A percentile compares a stretch with the other conserved stretches of the same genome.
phyloP scores from a whole-genome alignment of 2,329 filamentous ascomycete genomes.

The Lecanosticta acicola region DNA sequence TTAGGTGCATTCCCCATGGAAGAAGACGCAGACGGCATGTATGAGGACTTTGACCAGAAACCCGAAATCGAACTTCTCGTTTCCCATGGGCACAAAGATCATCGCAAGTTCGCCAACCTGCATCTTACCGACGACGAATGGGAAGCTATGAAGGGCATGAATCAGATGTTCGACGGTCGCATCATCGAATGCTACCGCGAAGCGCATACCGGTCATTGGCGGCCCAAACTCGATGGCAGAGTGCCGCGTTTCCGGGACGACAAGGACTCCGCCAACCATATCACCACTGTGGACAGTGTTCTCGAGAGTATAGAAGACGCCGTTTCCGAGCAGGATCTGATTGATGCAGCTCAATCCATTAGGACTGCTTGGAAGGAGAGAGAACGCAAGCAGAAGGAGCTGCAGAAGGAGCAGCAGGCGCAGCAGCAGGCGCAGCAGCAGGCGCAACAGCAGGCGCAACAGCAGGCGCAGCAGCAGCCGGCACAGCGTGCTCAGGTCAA shows the following conservation, averaged over 20 bases:
- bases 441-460: constrained; percentile 11
- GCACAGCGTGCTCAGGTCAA: no score
- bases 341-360: constrained; percentile 63
- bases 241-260: constrained; percentile 82
- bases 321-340: constrained; percentile 76
- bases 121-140: constrained; percentile 71
- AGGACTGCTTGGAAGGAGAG: constrained; percentile 73
- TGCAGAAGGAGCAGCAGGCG: constrained; percentile 14
- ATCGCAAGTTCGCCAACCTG: constrained; percentile 51
- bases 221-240: constrained; percentile 53
- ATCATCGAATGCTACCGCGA: constrained; percentile 90
- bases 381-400: constrained; percentile 13
- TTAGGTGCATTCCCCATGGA: constrained; percentile 65
- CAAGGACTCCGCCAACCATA: constrained; percentile 86
- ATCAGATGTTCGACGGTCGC: constrained; percentile 72
- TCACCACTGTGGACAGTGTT: constrained; percentile 75
- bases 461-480: background rate
- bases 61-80: constrained; percentile 70
- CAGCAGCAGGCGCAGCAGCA: constrained; percentile 11
- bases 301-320: constrained; percentile 83
- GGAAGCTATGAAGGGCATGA: constrained; percentile 69
- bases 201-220: constrained; percentile 63
- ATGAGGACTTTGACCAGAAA: constrained; percentile 70
- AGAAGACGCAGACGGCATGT: constrained; percentile 63
- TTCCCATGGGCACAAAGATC: constrained; percentile 64